phyloP scores from a whole-genome alignment of 108 stramenopile species.

The Nitzschia inconspicua region DNA sequence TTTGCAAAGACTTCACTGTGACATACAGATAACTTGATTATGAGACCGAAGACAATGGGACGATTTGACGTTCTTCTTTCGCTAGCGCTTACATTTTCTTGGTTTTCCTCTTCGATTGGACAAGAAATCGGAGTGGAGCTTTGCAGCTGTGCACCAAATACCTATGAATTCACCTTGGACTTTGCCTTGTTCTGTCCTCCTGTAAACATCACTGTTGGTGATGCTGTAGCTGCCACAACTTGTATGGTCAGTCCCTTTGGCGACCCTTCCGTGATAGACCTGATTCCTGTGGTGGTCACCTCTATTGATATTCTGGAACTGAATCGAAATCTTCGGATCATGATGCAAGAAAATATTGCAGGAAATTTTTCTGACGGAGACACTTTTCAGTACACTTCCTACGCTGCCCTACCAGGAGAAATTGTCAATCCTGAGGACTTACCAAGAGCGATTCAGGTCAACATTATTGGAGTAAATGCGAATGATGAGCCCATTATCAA shows the following conservation, averaged over 20 bases:
- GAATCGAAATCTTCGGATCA: slow-evolving; percentile 30
- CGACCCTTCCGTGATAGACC: slow-evolving; percentile 25
- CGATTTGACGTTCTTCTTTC: neutral
- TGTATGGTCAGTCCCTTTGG: slow-evolving; percentile 32
- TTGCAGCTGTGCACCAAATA: slow-evolving; percentile 36
- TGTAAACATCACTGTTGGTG: slow-evolving; percentile 24
- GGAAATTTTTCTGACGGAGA: slow-evolving; percentile 35
- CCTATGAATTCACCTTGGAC: slow-evolving; percentile 38
- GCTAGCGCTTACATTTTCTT: neutral
- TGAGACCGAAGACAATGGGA: neutral
- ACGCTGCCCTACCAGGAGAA: slow-evolving; percentile 25
- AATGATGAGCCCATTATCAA: slow-evolving; percentile 26
- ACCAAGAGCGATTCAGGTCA: slow-evolving; percentile 41
- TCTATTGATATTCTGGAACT: slow-evolving; percentile 37
- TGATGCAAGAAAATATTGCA: slow-evolving; percentile 22
- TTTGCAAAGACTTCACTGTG: no score
- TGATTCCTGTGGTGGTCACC: slow-evolving; percentile 33
- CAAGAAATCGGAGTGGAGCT: slow-evolving; percentile 31
- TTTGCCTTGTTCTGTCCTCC: slow-evolving; percentile 31
- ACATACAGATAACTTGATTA: no score
- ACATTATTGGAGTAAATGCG: slow-evolving; percentile 29
- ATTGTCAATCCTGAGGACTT: slow-evolving; percentile 22
- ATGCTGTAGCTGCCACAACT: slow-evolving; percentile 31
- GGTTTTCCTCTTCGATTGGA: neutral
- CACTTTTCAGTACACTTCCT: slow-evolving; percentile 26